Evolutionary conservation across 495 filamentous ascomycete genomes (phyloP).

Genomic region (Thermothielavioides terrestris): DNA sequence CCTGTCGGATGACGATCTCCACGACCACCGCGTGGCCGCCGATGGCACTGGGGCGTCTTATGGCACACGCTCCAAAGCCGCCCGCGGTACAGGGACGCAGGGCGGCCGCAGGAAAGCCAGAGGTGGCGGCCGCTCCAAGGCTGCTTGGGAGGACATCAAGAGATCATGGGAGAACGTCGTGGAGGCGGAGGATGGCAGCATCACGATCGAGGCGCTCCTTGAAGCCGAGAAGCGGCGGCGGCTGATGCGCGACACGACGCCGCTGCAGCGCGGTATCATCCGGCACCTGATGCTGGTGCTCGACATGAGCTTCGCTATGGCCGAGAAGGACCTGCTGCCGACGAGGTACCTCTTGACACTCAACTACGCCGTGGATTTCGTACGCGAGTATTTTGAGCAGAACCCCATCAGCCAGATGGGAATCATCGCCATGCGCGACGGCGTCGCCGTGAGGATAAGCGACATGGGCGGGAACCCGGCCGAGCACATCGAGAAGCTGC

Average conservation of each 20-base stretch:
- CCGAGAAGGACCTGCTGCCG: slow-evolving; percentile 87
- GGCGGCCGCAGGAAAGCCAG: slow-evolving; percentile 23
- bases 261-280: slow-evolving; percentile 92
- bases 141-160: slow-evolving; percentile 42
- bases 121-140: slow-evolving; percentile 25
- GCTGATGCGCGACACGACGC: slow-evolving; percentile 82
- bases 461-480: slow-evolving; percentile 86
- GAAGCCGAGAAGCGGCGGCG: slow-evolving; percentile 42
- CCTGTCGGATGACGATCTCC: slow-evolving; percentile 68
- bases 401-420: slow-evolving; percentile 97
- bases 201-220: slow-evolving; percentile 29
- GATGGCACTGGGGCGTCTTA: slow-evolving; percentile 6
- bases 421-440: slow-evolving; percentile 84
- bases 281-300: slow-evolving; percentile 84
- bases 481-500: slow-evolving; percentile 69
- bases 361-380: slow-evolving; percentile 78
- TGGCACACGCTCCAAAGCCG: slow-evolving; percentile 19
- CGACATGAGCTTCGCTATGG: slow-evolving; percentile 91
- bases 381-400: slow-evolving; percentile 93
- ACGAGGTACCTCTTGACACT: slow-evolving; percentile 75
- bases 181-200: slow-evolving; percentile 35
- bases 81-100: slow-evolving; percentile 11
- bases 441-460: slow-evolving; percentile 73
- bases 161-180: slow-evolving; percentile 40
- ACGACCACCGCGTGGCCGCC: slow-evolving; percentile 38